These are phyloP conservation scores for Saccharomycopsis amapae DNA, from an alignment of 805 yeast species.

Conservation along the genomic window DNA sequence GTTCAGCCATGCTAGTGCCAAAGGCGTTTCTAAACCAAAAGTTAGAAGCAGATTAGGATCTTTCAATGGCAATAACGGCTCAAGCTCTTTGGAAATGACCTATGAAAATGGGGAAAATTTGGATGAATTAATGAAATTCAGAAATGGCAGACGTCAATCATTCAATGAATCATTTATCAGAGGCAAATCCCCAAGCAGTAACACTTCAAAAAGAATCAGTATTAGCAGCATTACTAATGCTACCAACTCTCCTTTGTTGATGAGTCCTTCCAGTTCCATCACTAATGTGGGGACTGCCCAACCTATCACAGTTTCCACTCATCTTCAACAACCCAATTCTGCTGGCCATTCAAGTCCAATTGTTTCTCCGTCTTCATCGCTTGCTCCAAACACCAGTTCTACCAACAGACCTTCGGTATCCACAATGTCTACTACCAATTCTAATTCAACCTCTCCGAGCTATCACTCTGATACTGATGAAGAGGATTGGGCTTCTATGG, in stretches of 20 bases:
- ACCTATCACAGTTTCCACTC: not conserved
- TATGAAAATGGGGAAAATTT: constrained; percentile 10
- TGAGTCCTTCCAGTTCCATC: not conserved
- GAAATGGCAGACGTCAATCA: constrained; percentile 5
- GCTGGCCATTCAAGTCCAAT: no score
- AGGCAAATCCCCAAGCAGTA: not conserved
- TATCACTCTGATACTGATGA: constrained; percentile 76
- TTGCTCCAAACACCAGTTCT: not conserved
- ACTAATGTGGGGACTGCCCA: not conserved
- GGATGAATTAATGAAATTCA: constrained; percentile 1
- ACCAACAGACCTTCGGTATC: not conserved
- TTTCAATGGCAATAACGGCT: constrained; percentile 8
- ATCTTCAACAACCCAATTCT: no score
- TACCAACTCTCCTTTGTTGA: not conserved
- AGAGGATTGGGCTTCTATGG: constrained; percentile 93
- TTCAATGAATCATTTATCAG: constrained; percentile 17
- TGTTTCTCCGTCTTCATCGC: not conserved
- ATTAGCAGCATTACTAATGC: constrained; percentile 16
- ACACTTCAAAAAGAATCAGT: constrained; percentile 11
- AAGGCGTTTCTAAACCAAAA: constrained; percentile 11
- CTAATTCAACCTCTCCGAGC: constrained; percentile 9
- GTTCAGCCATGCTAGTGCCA: constrained; percentile 2
- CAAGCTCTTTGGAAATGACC: not conserved
- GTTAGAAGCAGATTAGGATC: constrained; percentile 20
- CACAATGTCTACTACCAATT: not conserved